phyloP scores from a whole-genome alignment of 2,329 filamentous ascomycete species.

The Aspergillus tubingensis region DNA sequence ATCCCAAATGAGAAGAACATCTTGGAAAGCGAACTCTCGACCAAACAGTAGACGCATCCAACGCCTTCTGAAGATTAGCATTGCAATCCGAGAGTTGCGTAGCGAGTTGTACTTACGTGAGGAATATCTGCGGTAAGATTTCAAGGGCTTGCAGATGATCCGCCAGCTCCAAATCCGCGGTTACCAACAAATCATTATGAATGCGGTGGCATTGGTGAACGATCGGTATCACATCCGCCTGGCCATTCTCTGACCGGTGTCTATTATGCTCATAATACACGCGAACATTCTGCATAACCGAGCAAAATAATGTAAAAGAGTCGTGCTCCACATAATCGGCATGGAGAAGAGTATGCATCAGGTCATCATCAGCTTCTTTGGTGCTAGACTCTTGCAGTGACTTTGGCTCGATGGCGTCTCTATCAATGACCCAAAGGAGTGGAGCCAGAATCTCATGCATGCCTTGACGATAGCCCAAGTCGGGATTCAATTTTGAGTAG shows the following conservation, averaged over 20 bases:
- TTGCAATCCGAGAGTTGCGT: neutral
- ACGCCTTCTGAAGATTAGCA: conserved; percentile 47
- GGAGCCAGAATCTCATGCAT: conserved; percentile 97
- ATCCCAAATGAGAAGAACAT: conserved; percentile 86
- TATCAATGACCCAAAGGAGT: conserved; percentile 78
- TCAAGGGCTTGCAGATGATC: conserved; percentile 79
- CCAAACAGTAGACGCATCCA: conserved; percentile 95
- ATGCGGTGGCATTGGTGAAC: conserved; percentile 84
- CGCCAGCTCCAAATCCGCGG: conserved; percentile 80
- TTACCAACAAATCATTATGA: conserved; percentile 76
- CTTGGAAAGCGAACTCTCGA: conserved; percentile 85
- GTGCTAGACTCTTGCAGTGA: conserved; percentile 36
- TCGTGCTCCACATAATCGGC: conserved; percentile 81
- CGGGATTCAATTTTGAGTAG: conserved; percentile 88
- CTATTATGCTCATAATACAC: conserved; percentile 78
- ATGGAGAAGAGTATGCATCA: conserved; percentile 70
- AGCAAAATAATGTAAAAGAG: conserved; percentile 79
- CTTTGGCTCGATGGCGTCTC: conserved; percentile 69
- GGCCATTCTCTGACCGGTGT: conserved; percentile 44
- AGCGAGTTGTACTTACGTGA: conserved; percentile 65
- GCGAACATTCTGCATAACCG: conserved; percentile 84
- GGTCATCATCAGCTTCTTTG: conserved; percentile 46
- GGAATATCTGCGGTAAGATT: conserved; percentile 91
- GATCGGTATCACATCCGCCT: conserved; percentile 65
- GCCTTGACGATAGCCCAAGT: conserved; percentile 89